phyloP scores from a whole-genome alignment of 768 basidiomycete species.

The Sutorius australiensis region DNA sequence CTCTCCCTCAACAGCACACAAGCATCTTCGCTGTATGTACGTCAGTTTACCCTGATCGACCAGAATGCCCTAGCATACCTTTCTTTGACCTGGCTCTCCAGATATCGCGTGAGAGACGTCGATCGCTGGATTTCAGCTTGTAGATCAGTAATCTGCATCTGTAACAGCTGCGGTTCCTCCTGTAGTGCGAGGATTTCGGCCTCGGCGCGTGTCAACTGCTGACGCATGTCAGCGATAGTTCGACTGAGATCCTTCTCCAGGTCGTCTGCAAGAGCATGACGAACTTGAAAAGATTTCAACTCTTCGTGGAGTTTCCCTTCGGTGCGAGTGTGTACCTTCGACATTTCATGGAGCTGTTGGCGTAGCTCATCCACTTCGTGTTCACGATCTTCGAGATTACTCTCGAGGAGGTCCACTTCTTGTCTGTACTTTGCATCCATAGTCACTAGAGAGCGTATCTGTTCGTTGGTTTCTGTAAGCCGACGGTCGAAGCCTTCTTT shows the following conservation, averaged over 20 bases:
- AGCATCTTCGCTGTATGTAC: slow-evolving; percentile 43
- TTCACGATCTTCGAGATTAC: slow-evolving; percentile 36
- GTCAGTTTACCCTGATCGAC: slow-evolving; percentile 1
- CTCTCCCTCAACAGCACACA: slow-evolving; percentile 38
- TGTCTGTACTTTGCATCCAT: slow-evolving; percentile 35
- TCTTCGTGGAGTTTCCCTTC: slow-evolving; percentile 27
- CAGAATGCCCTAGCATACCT: slow-evolving; percentile 39
- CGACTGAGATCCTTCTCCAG: slow-evolving; percentile 34
- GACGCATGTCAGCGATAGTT: slow-evolving; percentile 35
- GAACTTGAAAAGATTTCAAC: slow-evolving; percentile 24
- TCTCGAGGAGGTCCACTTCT: slow-evolving; percentile 35
- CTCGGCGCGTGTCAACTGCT: slow-evolving; percentile 41
- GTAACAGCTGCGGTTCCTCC: slow-evolving; percentile 49
- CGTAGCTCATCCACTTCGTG: slow-evolving; percentile 33
- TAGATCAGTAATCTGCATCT: slow-evolving; percentile 54
- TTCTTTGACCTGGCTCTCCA: slow-evolving; percentile 63
- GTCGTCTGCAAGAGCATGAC: slow-evolving; percentile 31
- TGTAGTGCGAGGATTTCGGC: slow-evolving; percentile 36
- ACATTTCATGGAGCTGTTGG: slow-evolving; percentile 38
- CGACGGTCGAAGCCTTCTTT: slow-evolving; percentile 31
- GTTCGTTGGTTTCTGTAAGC: slow-evolving; percentile 25
- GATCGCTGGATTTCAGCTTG: slow-evolving; percentile 65
- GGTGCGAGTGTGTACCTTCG: slow-evolving; percentile 31
- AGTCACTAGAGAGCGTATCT: slow-evolving; percentile 12
- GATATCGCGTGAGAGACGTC: slow-evolving; percentile 54